Evolutionary conservation across 345 rosid species (phyloP), one percentile per base, ranked within the genome.

Genomic region (Eutrema japonicum): DNA sequence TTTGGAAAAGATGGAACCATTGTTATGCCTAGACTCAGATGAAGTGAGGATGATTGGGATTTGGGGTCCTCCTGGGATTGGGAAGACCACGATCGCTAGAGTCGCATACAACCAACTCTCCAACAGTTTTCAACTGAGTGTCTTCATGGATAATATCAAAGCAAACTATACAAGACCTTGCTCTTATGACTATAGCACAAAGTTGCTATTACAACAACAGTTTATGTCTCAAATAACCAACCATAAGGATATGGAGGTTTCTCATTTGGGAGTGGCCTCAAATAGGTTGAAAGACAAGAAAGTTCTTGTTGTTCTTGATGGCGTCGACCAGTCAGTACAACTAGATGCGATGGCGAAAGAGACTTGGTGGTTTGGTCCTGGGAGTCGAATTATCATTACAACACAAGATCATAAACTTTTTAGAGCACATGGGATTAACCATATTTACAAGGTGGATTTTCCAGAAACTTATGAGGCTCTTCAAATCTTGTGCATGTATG

Each of bases 51-150:
- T 57, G 43, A 14, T 57, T 9, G 62, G 43, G 4, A 36, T 57
- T 57, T 57, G 62, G 62, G 62, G 62, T 57, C 62, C 43, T 54
- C 2, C 60, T 54, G 60, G 40, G 26, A 54, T 54, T 54, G 60
- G 60, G 11, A 54, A 54, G 22, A 54, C 60, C 40, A 54, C 60
- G 6, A 58, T 58, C 2, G 32, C 64, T 8, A 58, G 46, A 58
- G 29, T 60, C 41, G 10, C 6, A 4, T 26, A 40, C 65, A 22
- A 59, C 33, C 47, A 18, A 38, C 16, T 38, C 48, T 40, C 10
- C 33, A 10, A 7, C 48, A 22, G 11, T 7, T 60, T 60, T 3
- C 33, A 59, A 26, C 4, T 11, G 16, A 7, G 49, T 22, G 65
- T 60, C 18, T 60, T 41, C 26, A 12, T 60, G 33, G 47, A 60